Evolutionary conservation across 164 flowering plant genomes (phyloP).

Genomic region (Dillenia turbinata): DNA sequence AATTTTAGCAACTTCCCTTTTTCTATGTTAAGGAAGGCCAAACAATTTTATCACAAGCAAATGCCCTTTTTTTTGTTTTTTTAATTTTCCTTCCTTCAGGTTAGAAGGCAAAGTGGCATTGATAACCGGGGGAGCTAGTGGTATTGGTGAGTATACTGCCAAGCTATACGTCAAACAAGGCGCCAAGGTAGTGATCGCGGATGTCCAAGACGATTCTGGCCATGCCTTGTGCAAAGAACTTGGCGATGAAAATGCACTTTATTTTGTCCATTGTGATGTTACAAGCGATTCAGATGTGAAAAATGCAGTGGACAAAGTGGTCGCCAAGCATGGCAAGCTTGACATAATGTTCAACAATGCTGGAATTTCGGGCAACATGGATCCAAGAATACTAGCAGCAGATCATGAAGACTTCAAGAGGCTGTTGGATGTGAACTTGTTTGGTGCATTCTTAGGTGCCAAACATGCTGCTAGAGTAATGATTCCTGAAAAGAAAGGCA

Average conservation of each 20-base stretch:
- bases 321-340: slow-evolving; percentile 38
- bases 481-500: not conserved
- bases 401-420: slow-evolving; percentile 16
- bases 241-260: slow-evolving; percentile 4
- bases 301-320: slow-evolving; percentile 24
- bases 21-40: too few relatives aligned
- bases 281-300: slow-evolving; percentile 31
- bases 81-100: slow-evolving; percentile 23
- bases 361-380: slow-evolving; percentile 20
- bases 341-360: slow-evolving; percentile 62
- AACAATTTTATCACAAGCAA: too few relatives aligned
- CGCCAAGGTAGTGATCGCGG: slow-evolving; percentile 53
- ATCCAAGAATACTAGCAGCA: too few relatives aligned
- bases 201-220: slow-evolving; percentile 35
- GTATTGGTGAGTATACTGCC: slow-evolving; percentile 44
- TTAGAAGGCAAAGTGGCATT: slow-evolving; percentile 51
- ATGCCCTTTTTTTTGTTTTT: too few relatives aligned
- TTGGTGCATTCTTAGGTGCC: slow-evolving; percentile 28
- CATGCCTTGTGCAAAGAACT: slow-evolving; percentile 18
- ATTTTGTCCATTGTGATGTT: slow-evolving; percentile 47
- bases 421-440: slow-evolving; percentile 24
- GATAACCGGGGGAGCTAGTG: slow-evolving; percentile 59
- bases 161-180: slow-evolving; percentile 34
- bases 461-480: slow-evolving; percentile 6
- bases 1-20: too few relatives aligned